Evolutionary conservation across 1,284 basidiomycete species (phyloP).

Genomic region (Paramarasmius palmivorus): DNA sequence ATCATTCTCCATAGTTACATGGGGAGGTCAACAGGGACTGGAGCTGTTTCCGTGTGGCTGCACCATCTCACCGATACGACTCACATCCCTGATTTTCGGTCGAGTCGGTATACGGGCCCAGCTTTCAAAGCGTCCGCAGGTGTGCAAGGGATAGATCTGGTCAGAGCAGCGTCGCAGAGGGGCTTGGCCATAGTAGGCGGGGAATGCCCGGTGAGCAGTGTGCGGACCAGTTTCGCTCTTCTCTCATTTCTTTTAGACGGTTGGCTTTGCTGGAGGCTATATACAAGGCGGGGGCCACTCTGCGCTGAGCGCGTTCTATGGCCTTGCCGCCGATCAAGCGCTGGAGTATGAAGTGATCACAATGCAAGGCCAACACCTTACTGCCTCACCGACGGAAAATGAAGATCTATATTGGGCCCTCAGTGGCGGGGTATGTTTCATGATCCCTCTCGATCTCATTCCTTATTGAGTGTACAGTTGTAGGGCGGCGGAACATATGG

Average conservation of each 20-base stretch:
- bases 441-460: background rate
- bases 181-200: conserved; percentile 21
- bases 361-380: conserved; percentile 14
- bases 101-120: conserved; percentile 14
- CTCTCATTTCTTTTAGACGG: conserved; percentile 15
- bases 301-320: conserved; percentile 17
- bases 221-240: background rate
- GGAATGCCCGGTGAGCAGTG: conserved; percentile 23
- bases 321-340: conserved; percentile 25
- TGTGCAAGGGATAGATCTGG: conserved; percentile 16
- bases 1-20: conserved; percentile 15
- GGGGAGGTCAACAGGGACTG: conserved; percentile 21
- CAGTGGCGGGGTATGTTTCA: conserved; percentile 18
- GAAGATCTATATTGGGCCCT: conserved; percentile 21
- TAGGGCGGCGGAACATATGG: conserved; percentile 21
- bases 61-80: conserved; percentile 18
- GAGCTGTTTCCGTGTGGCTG: conserved; percentile 21
- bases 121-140: conserved; percentile 19
- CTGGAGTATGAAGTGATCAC: conserved; percentile 24
- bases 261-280: conserved; percentile 27
- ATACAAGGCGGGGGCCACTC: conserved; percentile 25
- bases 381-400: conserved; percentile 18
- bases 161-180: conserved; percentile 14
- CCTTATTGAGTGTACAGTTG: background rate
- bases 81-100: conserved; percentile 15